Base-by-base conservation (phyloP, 352 stramenopile genomes). In the Phytophthora pisi region DNA sequence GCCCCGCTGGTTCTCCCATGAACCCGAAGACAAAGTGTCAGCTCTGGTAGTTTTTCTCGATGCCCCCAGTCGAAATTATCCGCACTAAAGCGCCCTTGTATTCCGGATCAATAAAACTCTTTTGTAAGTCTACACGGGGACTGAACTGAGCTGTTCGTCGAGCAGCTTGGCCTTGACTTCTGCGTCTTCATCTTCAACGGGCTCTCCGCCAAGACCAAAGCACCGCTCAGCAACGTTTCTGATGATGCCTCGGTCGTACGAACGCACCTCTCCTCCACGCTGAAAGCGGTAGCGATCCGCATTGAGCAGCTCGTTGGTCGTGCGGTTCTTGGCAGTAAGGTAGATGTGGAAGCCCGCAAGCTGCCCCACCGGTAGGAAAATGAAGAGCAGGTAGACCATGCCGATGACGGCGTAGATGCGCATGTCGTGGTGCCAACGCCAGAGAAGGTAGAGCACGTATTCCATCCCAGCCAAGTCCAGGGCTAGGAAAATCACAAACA, bases 281-380 rank as follows among this genome's bases (percentile, higher is more conserved):
- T 84, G 56, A 47, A 85, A 81, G 58, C 78, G 73, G 51, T 93
- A 92, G 8, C 87, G 85, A 64, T 90, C 70, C 5, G 78, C 66
- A 60, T 93, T 91, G 38, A 93, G 70, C 57, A 91, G 61, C 62
- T 95, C 88, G 46, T 93, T 93, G 24, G 88, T 95, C 16, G 88
- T 94, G 26, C 91, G 66, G 63, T 94, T 93, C 13, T 73, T 81
- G 30, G 72, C 61, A 9, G 78, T 86, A n/a, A 95, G 76, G 61
- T 92, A 95, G 34, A 88, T 66, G 61, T 95, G 88, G 50, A 93
- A 92, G 23, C 66, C 74, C 24, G 78, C 78, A 43, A 93, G 71
- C 18, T 93, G 76, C 5, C 42, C 57, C 7, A 89, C 75, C 0
- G 85, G 80, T 3, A 91, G 38, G 18, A 91, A 61, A 26, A 91